These are phyloP conservation scores for Amphicarpaea edgeworthii DNA, from an alignment of 306 rosid genomes.

Conservation along the genomic window DNA sequence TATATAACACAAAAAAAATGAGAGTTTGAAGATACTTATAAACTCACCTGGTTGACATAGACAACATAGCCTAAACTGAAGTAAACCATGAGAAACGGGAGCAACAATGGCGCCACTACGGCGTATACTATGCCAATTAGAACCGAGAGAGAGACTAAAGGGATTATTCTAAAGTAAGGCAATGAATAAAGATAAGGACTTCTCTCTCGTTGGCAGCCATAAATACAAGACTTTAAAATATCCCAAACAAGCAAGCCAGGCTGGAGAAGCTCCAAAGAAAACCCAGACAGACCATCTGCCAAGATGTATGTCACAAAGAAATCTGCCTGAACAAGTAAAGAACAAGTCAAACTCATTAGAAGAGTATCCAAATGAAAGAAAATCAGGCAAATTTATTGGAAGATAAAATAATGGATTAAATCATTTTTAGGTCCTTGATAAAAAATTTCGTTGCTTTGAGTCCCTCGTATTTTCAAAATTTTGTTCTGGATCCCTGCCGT, in stretches of 20 bases:
- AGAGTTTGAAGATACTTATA: background rate
- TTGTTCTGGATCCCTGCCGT: too few relatives aligned
- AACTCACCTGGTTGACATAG: slow-evolving; percentile 62
- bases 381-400: background rate
- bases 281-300: slow-evolving; percentile 86
- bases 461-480: too few relatives aligned
- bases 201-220: slow-evolving; percentile 48
- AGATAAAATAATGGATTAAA: background rate
- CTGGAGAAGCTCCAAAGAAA: slow-evolving; percentile 89
- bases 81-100: slow-evolving; percentile 85
- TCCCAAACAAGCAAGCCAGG: slow-evolving; percentile 86
- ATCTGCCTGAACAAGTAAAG: slow-evolving; percentile 74
- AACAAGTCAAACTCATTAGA: slow-evolving; percentile 24
- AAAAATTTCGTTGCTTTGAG: too few relatives aligned
- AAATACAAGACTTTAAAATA: slow-evolving; percentile 55
- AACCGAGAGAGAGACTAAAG: slow-evolving; percentile 71
- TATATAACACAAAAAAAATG: background rate
- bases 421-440: too few relatives aligned
- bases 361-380: slow-evolving; percentile 24
- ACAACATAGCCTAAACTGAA: slow-evolving; percentile 91
- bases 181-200: slow-evolving; percentile 78
- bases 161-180: slow-evolving; percentile 80
- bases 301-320: slow-evolving; percentile 92
- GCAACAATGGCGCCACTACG: slow-evolving; percentile 82
- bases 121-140: slow-evolving; percentile 89